Percentiles rank a stretch among this genome's conserved stretches.
phyloP scores from a whole-genome alignment of 768 basidiomycete genomes.

The Hygrocybe coccinea region DNA sequence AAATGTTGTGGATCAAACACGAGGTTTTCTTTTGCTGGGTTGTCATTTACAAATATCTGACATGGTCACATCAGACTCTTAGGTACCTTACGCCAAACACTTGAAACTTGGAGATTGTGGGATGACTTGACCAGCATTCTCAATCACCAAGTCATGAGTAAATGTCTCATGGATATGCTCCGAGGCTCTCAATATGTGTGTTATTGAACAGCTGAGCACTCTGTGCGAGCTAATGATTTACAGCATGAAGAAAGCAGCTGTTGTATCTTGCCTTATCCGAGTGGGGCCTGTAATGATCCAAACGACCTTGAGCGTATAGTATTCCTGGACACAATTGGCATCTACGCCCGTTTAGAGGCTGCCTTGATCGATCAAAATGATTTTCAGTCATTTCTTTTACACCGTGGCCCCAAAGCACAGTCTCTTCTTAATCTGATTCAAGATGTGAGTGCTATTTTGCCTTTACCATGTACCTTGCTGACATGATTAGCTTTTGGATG shows the following conservation, averaged over 20 bases:
- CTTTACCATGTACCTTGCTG: background rate
- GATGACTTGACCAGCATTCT: background rate
- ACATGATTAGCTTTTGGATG: background rate
- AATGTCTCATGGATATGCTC: background rate
- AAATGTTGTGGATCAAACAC: background rate
- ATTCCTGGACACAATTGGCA: background rate
- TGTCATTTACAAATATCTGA: background rate
- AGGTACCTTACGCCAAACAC: background rate
- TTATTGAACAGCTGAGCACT: too few relatives aligned
- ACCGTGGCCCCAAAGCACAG: slow-evolving; percentile 14
- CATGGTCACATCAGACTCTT: background rate
- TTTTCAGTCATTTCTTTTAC: background rate
- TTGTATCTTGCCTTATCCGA: background rate
- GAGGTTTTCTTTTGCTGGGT: background rate
- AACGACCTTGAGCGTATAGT: background rate
- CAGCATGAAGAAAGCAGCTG: background rate
- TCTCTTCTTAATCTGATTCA: slow-evolving; percentile 19
- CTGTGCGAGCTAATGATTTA: background rate
- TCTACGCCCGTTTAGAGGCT: background rate
- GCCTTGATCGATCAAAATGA: background rate
- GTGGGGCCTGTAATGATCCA: background rate
- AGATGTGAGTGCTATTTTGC: slow-evolving; percentile 10
- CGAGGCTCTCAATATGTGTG: background rate
- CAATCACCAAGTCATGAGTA: background rate
- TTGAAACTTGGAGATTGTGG: background rate